These are phyloP conservation scores for Shiraia sp. DNA, from an alignment of 2,329 filamentous ascomycete species.

Conservation along the genomic window DNA sequence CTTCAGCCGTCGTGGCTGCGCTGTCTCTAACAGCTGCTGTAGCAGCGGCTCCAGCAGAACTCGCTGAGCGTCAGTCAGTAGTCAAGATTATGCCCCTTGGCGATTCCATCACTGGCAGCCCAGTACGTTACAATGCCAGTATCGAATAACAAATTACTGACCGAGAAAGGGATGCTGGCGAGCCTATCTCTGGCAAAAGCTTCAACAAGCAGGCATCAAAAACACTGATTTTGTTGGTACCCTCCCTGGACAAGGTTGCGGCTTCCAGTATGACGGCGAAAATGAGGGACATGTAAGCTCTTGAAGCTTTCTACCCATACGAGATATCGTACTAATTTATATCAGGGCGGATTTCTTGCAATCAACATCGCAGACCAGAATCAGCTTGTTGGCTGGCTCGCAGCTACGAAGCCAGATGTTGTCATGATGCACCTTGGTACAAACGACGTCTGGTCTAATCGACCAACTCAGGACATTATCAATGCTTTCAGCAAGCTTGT, in stretches of 20 bases:
- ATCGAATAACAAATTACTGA: not conserved
- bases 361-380: constrained; percentile 44
- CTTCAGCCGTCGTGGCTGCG: not conserved
- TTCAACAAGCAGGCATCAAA: constrained; percentile 21
- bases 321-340: constrained; percentile 20
- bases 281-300: constrained; percentile 46
- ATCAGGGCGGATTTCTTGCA: constrained; percentile 23
- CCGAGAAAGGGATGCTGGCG: constrained; percentile 34
- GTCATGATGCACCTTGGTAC: constrained; percentile 50
- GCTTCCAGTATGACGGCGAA: constrained; percentile 47
- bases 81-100: not conserved
- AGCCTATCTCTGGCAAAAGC: constrained; percentile 28
- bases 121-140: constrained; percentile 5
- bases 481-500: constrained; percentile 43
- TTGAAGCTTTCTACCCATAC: not conserved
- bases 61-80: constrained; percentile 3
- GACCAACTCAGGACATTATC: constrained; percentile 32
- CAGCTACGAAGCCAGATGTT: constrained; percentile 43
- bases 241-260: constrained; percentile 41
- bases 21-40: constrained; percentile 1
- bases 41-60: constrained; percentile 4
- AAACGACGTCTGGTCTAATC: constrained; percentile 45
- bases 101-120: constrained; percentile 24
- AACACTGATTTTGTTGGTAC: constrained; percentile 36
- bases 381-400: constrained; percentile 43